A percentile compares a stretch with the other conserved stretches of the same genome.
Conservation (phyloP, 495 filamentous ascomycete genomes). For the Evansstolkia leycettana region DNA sequence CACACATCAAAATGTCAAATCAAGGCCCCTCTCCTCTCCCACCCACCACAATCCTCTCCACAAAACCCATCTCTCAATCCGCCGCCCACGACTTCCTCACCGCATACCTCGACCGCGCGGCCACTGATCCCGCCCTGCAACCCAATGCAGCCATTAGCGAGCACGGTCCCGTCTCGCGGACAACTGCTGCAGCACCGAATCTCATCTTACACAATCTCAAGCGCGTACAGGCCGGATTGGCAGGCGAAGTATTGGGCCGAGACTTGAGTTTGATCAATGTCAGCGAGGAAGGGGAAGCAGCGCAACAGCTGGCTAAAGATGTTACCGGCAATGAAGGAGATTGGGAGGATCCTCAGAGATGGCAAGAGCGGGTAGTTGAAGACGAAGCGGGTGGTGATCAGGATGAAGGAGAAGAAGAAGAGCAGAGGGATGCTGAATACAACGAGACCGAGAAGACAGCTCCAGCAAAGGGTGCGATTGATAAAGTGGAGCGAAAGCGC, state of each 20-base stretch:
- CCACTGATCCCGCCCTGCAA: constrained; percentile 48
- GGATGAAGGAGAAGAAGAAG: constrained; percentile 17
- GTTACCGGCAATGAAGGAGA: constrained; percentile 13
- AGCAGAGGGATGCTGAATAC: constrained; percentile 14
- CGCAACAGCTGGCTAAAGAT: constrained; percentile 2
- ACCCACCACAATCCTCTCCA: constrained; percentile 31
- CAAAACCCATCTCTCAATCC: constrained; percentile 34
- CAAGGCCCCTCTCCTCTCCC: constrained; percentile 33
- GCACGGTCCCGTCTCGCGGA: constrained; percentile 42
- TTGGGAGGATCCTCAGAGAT: constrained; percentile 42
- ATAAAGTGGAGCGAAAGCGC: constrained; percentile 38
- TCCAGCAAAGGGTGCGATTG: constrained; percentile 8
- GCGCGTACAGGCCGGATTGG: constrained; percentile 52
- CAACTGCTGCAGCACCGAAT: constrained; percentile 39
- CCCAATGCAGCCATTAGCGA: constrained; percentile 53
- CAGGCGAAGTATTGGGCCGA: constrained; percentile 41
- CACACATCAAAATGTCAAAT: constrained; percentile 22
- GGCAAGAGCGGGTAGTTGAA: constrained; percentile 26
- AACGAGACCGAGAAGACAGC: constrained; percentile 8
- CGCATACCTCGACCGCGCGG: constrained; percentile 43
- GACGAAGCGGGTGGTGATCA: constrained; percentile 10
- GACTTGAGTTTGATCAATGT: constrained; percentile 32
- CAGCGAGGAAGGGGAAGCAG: constrained; percentile 17
- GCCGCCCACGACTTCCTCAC: constrained; percentile 43
- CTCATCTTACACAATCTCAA: constrained; percentile 52